A percentile compares a stretch with the other conserved stretches of the same genome.
These are phyloP conservation scores for Umbelopsis ramanniana DNA, from an alignment of 192 early-diverging fungal species.

Conservation along the genomic window DNA sequence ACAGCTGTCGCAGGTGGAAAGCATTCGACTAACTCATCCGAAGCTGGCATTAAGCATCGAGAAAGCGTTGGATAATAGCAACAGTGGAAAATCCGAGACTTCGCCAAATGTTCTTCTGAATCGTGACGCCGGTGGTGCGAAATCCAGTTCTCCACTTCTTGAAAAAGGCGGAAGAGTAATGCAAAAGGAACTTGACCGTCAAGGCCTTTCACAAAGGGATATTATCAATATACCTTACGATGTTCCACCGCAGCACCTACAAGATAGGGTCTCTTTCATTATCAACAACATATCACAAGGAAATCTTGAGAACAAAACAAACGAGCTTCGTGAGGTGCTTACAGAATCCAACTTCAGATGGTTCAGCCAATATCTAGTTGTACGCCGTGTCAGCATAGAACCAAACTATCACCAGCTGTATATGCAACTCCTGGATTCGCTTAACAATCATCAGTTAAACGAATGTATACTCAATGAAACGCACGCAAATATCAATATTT, in stretches of 20 bases:
- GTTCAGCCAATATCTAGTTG: conserved; percentile 95
- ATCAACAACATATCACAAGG: conserved; percentile 92
- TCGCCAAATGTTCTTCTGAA: not conserved
- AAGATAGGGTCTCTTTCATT: conserved; percentile 96
- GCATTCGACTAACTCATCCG: conserved; percentile 71
- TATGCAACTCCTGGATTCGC: conserved; percentile 75
- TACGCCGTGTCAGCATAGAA: conserved; percentile 92
- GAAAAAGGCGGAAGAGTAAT: not conserved
- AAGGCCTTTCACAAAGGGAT: not conserved
- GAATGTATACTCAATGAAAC: conserved; percentile 87
- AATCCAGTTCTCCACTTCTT: not conserved
- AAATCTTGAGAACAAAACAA: conserved; percentile 80
- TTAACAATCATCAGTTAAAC: conserved; percentile 66
- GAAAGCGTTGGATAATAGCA: conserved; percentile 36
- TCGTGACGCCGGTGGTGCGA: not conserved
- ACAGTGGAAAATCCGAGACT: not conserved
- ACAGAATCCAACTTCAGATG: conserved; percentile 70
- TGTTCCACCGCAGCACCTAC: conserved; percentile 31
- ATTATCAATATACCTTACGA: conserved; percentile 13
- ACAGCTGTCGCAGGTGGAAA: conserved; percentile 78
- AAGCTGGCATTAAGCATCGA: conserved; percentile 69
- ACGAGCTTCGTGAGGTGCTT: conserved; percentile 79
- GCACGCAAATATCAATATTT: conserved; percentile 77
- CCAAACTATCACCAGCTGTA: conserved; percentile 96
- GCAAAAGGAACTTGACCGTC: not conserved